Evolutionary conservation across 2,329 filamentous ascomycete genomes (phyloP).

Genomic region (Orbilia ellipsospora): DNA sequence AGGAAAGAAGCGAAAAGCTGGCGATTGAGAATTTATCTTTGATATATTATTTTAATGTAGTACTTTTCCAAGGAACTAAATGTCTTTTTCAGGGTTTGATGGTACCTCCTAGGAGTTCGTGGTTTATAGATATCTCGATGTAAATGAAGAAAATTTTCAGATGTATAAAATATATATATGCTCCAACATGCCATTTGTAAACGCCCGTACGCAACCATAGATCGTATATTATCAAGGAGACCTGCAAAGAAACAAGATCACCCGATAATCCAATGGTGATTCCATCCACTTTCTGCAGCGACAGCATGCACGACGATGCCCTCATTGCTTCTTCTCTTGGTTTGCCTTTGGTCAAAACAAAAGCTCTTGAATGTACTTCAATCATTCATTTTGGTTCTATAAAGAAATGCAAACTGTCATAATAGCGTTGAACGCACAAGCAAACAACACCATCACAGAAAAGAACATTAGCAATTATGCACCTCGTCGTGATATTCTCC

Average conservation of each 20-base stretch:
- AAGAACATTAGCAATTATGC: conserved; percentile 49
- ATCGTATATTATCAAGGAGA: conserved; percentile 10
- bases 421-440: conserved; percentile 49
- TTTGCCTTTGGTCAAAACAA: not conserved
- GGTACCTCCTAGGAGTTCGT: conserved; percentile 41
- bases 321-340: not conserved
- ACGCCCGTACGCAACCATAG: conserved; percentile 41
- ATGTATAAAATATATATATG: conserved; percentile 1
- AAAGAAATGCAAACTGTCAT: conserved; percentile 33
- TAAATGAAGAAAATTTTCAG: conserved; percentile 1
- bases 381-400: conserved; percentile 33
- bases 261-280: not conserved
- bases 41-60: not conserved
- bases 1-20: conserved; percentile 45
- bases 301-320: no score
- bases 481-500: conserved; percentile 4
- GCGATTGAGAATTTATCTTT: conserved; percentile 9
- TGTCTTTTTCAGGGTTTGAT: not conserved
- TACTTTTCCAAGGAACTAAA: no score
- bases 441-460: conserved; percentile 46
- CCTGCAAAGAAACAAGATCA: not conserved
- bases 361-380: conserved; percentile 1
- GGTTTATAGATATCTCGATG: not conserved
- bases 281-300: not conserved
- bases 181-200: conserved; percentile 15